Evolutionary conservation across 2,329 filamentous ascomycete species (phyloP).

Genomic region (Byssothecium circinans): DNA sequence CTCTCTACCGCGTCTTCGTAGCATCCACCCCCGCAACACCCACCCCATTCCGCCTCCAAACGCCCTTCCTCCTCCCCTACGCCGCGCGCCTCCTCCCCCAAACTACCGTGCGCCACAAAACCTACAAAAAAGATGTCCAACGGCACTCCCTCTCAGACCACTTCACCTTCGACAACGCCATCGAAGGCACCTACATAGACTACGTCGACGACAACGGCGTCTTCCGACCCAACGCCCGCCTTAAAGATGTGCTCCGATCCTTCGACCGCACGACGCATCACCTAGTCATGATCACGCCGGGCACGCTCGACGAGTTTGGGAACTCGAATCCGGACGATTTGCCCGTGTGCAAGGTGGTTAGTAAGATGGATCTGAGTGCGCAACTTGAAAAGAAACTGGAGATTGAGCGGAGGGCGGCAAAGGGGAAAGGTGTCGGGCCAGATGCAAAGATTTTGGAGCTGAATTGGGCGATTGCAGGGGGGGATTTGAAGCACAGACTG

Average conservation of each 20-base stretch:
- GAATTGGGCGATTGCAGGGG: constrained; percentile 79
- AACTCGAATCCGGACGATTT: constrained; percentile 44
- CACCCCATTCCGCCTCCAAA: constrained; percentile 20
- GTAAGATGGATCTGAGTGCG: constrained; percentile 55
- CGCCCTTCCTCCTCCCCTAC: constrained; percentile 13
- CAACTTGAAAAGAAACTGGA: constrained; percentile 52
- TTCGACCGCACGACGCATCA: constrained; percentile 55
- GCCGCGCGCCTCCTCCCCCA: constrained; percentile 12
- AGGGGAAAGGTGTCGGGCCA: constrained; percentile 18
- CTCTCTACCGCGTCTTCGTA: constrained; percentile 51
- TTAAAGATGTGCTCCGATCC: constrained; percentile 43
- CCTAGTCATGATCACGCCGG: constrained; percentile 53
- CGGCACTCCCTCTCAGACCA: constrained; percentile 44
- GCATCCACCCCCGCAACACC: constrained; percentile 35
- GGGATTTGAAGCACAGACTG: constrained; percentile 68
- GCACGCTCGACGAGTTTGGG: constrained; percentile 24
- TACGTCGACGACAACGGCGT: constrained; percentile 46
- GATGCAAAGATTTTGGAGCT: constrained; percentile 77
- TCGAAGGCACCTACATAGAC: constrained; percentile 48
- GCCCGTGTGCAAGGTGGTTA: constrained; percentile 72
- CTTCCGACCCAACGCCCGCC: constrained; percentile 38
- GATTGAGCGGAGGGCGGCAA: constrained; percentile 46
- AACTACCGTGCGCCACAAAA: constrained; percentile 21
- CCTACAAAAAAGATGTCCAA: constrained; percentile 28
- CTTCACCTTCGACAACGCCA: constrained; percentile 53